Conservation (phyloP, 1,284 basidiomycete genomes). For the Fomitiporia mediterranea region DNA sequence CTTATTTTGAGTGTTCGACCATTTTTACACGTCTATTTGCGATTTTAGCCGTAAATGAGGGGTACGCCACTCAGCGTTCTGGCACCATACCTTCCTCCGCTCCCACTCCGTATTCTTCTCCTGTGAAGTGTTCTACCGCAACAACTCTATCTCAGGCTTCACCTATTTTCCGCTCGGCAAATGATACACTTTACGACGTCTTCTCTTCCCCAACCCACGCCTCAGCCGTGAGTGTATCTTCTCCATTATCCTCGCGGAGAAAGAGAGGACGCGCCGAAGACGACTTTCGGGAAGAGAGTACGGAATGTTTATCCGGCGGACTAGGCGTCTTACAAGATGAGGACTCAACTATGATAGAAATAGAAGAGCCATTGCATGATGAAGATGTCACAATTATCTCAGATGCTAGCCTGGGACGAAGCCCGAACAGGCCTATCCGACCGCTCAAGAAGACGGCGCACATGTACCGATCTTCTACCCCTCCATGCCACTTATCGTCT, state of each 20-base stretch:
- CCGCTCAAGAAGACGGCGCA: conserved; percentile 10
- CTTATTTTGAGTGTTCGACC: not conserved
- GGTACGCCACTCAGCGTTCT: conserved; percentile 37
- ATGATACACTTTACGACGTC: conserved; percentile 30
- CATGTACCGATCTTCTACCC: not conserved
- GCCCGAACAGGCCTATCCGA: conserved; percentile 17
- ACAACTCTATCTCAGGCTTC: conserved; percentile 18
- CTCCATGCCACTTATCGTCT: not conserved
- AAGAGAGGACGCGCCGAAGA: conserved; percentile 31
- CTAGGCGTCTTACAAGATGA: conserved; percentile 23
- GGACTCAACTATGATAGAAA: conserved; percentile 24
- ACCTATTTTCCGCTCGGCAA: conserved; percentile 26
- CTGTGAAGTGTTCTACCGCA: conserved; percentile 34
- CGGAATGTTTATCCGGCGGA: conserved; percentile 20
- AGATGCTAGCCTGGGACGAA: not conserved
- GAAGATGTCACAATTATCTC: conserved; percentile 13
- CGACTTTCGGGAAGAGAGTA: conserved; percentile 24
- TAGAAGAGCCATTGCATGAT: conserved; percentile 23
- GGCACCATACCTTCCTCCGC: conserved; percentile 23
- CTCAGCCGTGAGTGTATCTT: conserved; percentile 23
- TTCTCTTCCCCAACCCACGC: conserved; percentile 25
- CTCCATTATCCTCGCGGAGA: conserved; percentile 31
- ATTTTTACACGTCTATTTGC: conserved; percentile 24
- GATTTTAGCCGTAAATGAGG: conserved; percentile 43
- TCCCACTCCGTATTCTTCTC: conserved; percentile 26